A percentile compares a stretch with the other conserved stretches of the same genome.
Evolutionary conservation across 495 filamentous ascomycete species (phyloP).

Genomic region (Lasiosphaeriaceae sp.): DNA sequence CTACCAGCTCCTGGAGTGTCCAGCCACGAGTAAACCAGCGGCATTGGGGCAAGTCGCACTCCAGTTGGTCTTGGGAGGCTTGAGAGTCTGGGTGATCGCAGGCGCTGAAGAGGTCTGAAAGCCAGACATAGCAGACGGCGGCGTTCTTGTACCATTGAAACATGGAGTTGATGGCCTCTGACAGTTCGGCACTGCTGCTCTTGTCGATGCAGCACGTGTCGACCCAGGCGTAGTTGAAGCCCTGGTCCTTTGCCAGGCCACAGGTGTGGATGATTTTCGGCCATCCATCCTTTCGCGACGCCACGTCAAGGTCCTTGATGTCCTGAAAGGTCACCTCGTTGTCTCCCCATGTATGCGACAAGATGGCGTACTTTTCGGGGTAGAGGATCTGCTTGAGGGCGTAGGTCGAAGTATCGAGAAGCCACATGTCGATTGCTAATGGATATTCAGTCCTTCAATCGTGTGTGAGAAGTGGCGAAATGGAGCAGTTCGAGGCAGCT

Average conservation of each 20-base stretch:
- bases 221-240: conserved; percentile 4
- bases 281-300: conserved; percentile 19
- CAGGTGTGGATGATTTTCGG: conserved; percentile 14
- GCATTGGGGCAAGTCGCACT: not conserved
- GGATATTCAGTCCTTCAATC: too few relatives aligned
- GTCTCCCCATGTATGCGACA: conserved; percentile 19
- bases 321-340: conserved; percentile 13
- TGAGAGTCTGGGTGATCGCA: too few relatives aligned
- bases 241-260: not conserved
- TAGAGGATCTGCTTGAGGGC: not conserved
- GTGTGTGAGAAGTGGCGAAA: too few relatives aligned
- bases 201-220: conserved; percentile 21
- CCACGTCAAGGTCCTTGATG: not conserved
- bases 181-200: conserved; percentile 15
- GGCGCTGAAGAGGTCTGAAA: conserved; percentile 3
- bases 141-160: conserved; percentile 11
- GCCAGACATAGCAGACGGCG: conserved; percentile 10
- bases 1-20: conserved; percentile 11
- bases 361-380: conserved; percentile 11
- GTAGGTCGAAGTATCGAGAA: not conserved
- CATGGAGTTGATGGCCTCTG: conserved; percentile 18
- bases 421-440: not conserved
- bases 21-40: conserved; percentile 13
- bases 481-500: too few relatives aligned
- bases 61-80: not conserved